Evolutionary conservation across 352 stramenopile species (phyloP), one percentile per base, ranked within the genome.

Genomic region (Globisporangium perplexum): DNA sequence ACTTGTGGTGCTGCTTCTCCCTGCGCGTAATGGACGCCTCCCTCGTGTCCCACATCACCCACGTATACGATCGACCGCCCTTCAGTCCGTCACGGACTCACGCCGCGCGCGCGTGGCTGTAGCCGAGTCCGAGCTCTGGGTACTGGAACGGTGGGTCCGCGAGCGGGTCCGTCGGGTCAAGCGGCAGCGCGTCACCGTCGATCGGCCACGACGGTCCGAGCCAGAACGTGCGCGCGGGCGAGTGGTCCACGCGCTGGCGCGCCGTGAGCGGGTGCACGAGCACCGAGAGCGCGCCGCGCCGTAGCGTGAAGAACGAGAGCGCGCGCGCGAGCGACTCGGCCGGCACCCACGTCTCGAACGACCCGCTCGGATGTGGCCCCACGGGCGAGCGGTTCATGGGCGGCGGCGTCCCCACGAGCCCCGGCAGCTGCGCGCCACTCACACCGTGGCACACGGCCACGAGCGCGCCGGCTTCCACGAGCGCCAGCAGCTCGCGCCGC

Each of bases 311-410:
- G 66, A 72, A 88, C n/a, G 71, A 79, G 11, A 82, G 63, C 42
- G 74, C 72, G 15, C 60, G 61, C 14, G 74, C 70, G 33, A 89
- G 72, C 18, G 76, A 80, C 53, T 91, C 78, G 46, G 59, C 62
- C 0, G 81, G 81, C 23, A 71, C 74, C 81, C 81, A 90, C 24
- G 74, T 73, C 62, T 90, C 81, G 55, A 88, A 88, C 50, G 68
- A 83, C 39, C 78, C 74, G 47, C 72, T 82, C 31, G 72, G 66
- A 38, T 91, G 78, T 22, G 78, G 81, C 0, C 76, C 78, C 33
- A 88, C 70, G 3, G 77, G 69, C 28, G 51, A 62, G 43, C 71
- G 64, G 69, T 91, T 90, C 42, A 88, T 64, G 7, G 74, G 57
- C 45, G 73, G 71, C 45, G 63, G 57, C 28, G 51, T 55, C 41